phyloP scores from a whole-genome alignment of 495 filamentous ascomycete species.

The Endocarpon pusillum region DNA sequence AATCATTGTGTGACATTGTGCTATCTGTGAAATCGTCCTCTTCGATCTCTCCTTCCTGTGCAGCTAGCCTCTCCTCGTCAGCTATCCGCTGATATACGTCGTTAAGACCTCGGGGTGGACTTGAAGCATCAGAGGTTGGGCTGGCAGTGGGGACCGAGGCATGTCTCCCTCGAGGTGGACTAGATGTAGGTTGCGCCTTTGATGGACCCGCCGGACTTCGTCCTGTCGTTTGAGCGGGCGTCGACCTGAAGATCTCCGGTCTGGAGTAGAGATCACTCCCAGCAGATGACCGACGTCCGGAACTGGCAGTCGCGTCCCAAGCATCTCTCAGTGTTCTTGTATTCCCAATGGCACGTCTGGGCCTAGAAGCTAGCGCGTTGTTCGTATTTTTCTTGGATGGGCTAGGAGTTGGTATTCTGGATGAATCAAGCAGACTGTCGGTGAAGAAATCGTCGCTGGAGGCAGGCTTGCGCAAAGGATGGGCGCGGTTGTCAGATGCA shows the following conservation, averaged over 20 bases:
- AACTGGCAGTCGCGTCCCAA: constrained; percentile 13
- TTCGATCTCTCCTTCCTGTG: constrained; percentile 1
- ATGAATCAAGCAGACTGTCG: too few relatives aligned
- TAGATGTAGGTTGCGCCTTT: constrained; percentile 5
- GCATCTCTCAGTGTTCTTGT: constrained; percentile 24
- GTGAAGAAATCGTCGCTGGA: too few relatives aligned
- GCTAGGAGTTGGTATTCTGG: constrained; percentile 15
- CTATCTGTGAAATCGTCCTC: constrained; percentile 4
- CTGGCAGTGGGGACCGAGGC: constrained; percentile 11
- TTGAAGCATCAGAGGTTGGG: constrained; percentile 15
- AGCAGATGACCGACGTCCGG: too few relatives aligned
- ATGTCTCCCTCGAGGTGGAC: constrained; percentile 8
- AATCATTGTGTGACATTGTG: background rate
- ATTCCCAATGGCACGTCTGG: constrained; percentile 17
- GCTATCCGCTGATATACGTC: constrained; percentile 30
- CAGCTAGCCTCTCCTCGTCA: constrained; percentile 24
- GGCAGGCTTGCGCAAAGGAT: too few relatives aligned
- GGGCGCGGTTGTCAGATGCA: too few relatives aligned
- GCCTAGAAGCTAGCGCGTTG: constrained; percentile 6
- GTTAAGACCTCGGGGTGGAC: constrained; percentile 24
- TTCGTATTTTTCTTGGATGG: constrained; percentile 16
- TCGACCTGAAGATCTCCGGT: too few relatives aligned
- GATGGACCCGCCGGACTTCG: background rate
- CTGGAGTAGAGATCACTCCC: too few relatives aligned
- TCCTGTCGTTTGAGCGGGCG: background rate